Percentiles rank a stretch among this genome's conserved stretches.
Evolutionary conservation across 208 protist genomes (phyloP).

Genomic region (Histomonas meleagridis): DNA sequence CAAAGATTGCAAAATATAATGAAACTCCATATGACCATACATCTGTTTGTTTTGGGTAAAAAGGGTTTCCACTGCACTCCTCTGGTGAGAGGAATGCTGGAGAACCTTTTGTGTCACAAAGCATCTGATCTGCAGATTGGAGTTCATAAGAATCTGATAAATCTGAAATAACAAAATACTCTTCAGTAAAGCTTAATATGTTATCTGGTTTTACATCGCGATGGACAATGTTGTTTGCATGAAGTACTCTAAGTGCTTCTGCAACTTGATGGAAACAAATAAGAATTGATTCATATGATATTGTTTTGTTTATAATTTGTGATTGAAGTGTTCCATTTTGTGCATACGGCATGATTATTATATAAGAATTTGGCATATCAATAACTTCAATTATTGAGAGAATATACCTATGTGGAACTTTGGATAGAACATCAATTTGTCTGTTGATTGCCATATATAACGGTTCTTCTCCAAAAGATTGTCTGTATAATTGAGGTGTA

Average conservation of each 20-base stretch:
- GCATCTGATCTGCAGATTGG: not conserved
- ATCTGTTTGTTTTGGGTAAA: not conserved
- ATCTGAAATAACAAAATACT: slow-evolving; percentile 1
- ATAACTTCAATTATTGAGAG: not conserved
- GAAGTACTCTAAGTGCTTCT: not conserved
- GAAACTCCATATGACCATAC: slow-evolving; percentile 11
- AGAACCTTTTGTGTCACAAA: not conserved
- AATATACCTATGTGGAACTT: not conserved
- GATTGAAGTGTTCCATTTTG: not conserved
- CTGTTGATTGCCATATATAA: not conserved
- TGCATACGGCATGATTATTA: slow-evolving; percentile 1
- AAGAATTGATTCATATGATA: not conserved
- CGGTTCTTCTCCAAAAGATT: not conserved
- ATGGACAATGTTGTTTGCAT: slow-evolving; percentile 12
- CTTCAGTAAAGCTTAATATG: not conserved
- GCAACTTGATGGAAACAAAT: not conserved
- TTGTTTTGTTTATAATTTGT: not conserved
- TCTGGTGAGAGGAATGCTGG: not conserved
- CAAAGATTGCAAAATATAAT: not conserved
- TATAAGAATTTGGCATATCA: not conserved
- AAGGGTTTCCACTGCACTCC: not conserved
- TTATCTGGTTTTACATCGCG: not conserved
- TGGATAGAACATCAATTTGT: slow-evolving; percentile 3
- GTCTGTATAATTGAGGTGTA: not conserved
- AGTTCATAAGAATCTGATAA: slow-evolving; percentile 2